phyloP scores from a whole-genome alignment of 139 green algal genomes.

The Coelastrella sp. region DNA sequence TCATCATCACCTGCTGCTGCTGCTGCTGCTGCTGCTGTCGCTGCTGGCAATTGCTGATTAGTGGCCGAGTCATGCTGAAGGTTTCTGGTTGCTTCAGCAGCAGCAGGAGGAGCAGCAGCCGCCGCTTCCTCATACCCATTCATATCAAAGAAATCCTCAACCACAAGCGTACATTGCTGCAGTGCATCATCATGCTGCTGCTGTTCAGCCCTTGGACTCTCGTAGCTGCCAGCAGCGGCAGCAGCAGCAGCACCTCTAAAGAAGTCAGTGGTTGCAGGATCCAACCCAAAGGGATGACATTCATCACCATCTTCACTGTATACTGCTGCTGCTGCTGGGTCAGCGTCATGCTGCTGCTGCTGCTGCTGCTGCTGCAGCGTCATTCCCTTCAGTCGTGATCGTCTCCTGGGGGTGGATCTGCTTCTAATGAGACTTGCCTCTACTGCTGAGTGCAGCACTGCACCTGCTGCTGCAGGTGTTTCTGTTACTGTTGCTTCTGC shows the following conservation, averaged over 20 bases:
- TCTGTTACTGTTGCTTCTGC: too few species aligned
- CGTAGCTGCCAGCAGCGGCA: neutral
- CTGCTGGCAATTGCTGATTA: neutral
- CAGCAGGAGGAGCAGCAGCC: constrained; percentile 3
- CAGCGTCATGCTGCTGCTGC: neutral
- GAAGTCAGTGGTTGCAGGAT: neutral
- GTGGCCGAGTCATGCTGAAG: neutral
- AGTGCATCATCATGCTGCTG: neutral
- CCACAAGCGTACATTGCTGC: neutral
- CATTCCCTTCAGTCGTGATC: neutral
- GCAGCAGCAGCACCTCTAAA: neutral
- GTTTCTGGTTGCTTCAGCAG: neutral
- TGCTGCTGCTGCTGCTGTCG: neutral
- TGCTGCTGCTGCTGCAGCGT: neutral
- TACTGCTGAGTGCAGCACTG: neutral
- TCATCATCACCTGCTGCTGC: too few species aligned
- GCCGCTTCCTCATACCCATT: neutral
- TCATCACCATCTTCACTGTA: neutral
- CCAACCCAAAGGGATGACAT: neutral
- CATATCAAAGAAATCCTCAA: neutral
- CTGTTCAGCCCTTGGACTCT: neutral
- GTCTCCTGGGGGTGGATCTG: neutral
- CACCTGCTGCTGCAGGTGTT: neutral
- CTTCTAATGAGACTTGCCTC: neutral
- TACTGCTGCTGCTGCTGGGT: neutral